Evolutionary conservation across 495 filamentous ascomycete genomes (phyloP).

Genomic region (Xylaria curta): DNA sequence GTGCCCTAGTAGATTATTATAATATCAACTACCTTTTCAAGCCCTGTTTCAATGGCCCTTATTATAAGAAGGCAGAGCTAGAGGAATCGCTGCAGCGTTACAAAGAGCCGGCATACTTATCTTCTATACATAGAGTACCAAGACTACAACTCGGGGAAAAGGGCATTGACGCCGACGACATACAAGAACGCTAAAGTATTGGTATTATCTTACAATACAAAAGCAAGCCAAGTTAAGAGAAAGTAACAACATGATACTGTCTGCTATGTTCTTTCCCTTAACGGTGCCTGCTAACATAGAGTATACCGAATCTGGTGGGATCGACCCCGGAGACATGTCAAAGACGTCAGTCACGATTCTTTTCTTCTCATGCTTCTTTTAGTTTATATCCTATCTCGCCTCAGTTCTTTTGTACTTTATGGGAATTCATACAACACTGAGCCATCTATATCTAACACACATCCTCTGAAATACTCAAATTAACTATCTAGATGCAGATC

Average conservation of each 20-base stretch:
- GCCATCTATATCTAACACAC: background rate
- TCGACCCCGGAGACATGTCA: background rate
- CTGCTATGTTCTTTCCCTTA: background rate
- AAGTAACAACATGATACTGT: background rate
- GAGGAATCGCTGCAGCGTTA: too few species aligned
- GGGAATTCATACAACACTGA: background rate
- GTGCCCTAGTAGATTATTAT: too few species aligned
- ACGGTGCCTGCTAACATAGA: background rate
- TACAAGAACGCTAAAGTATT: background rate
- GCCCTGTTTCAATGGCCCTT: too few species aligned
- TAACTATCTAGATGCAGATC: slow-evolving; percentile 31
- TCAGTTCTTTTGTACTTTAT: background rate
- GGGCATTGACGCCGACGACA: background rate
- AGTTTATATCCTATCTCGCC: background rate
- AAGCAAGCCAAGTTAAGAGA: background rate
- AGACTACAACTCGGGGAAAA: background rate
- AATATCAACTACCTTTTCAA: too few species aligned
- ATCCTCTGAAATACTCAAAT: background rate
- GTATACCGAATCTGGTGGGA: background rate
- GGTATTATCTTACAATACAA: background rate
- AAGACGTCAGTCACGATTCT: background rate
- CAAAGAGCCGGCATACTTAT: too few species aligned
- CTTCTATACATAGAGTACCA: too few species aligned
- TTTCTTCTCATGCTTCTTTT: background rate
- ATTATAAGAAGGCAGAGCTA: too few species aligned